Conservation (phyloP, 2,329 filamentous ascomycete genomes). For the Magnaporthiopsis incrustans region DNA sequence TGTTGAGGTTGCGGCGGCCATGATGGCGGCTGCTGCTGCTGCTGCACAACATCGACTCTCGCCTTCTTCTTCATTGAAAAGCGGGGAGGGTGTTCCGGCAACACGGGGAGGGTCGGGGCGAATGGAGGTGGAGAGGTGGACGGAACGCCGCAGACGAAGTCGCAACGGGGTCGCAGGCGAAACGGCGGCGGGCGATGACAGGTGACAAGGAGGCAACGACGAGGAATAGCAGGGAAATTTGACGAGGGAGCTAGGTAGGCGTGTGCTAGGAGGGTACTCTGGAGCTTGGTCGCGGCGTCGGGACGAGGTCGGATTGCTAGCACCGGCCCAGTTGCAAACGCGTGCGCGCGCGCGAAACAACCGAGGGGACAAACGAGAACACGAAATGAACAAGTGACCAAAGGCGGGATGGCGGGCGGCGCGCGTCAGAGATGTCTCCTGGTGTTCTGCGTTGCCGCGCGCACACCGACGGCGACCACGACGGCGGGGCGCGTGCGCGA, state of each 20-base stretch:
- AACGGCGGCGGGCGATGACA: not conserved
- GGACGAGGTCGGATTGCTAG: not conserved
- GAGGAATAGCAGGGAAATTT: not conserved
- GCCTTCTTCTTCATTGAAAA: slow-evolving; percentile 17
- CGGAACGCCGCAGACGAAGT: not conserved
- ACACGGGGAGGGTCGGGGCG: slow-evolving; percentile 1
- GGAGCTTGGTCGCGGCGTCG: not conserved
- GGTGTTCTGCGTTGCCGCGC: not conserved
- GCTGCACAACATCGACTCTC: slow-evolving; percentile 14
- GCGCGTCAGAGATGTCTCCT: not conserved
- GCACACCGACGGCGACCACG: not conserved
- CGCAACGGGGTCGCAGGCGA: not conserved
- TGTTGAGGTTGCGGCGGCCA: slow-evolving; percentile 16
- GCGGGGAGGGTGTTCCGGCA: slow-evolving; percentile 3
- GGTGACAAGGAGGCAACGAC: not conserved
- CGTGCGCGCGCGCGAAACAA: not conserved
- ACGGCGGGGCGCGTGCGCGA: not conserved
- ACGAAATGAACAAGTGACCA: not conserved
- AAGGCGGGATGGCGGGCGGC: no score
- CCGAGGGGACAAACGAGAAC: not conserved
- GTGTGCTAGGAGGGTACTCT: not conserved
- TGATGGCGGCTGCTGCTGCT: slow-evolving; percentile 10
- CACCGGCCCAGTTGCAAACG: not conserved
- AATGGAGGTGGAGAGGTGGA: not conserved
- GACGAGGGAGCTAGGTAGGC: not conserved